Evolutionary conservation across 2,329 filamentous ascomycete genomes (phyloP).

Genomic region (Pseudogymnoascus sp.): DNA sequence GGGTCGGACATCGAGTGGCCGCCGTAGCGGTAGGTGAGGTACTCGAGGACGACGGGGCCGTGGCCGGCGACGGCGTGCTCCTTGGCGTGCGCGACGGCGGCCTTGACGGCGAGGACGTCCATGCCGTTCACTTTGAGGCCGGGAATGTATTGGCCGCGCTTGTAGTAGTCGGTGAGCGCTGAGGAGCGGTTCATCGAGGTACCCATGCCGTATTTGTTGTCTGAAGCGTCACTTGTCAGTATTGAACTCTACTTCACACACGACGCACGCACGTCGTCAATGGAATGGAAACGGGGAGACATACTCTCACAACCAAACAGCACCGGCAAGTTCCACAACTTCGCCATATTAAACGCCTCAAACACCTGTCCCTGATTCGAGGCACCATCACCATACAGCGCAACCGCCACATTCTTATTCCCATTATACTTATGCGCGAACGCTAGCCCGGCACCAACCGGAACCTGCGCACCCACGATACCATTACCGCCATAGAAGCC

Average conservation of each 20-base stretch:
- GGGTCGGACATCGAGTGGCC: constrained; percentile 99
- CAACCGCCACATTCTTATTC: constrained; percentile 77
- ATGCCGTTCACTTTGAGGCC: constrained; percentile 99
- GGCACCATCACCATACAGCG: constrained; percentile 95
- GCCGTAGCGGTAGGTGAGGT: constrained; percentile 98
- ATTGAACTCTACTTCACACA: neutral
- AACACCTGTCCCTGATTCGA: constrained; percentile 99
- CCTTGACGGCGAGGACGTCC: constrained; percentile 97
- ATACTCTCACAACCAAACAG: constrained; percentile 97
- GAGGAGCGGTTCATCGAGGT: constrained; percentile 90
- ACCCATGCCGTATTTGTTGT: constrained; percentile 99
- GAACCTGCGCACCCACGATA: constrained; percentile 97
- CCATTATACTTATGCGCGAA: constrained; percentile 94
- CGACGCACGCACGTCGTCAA: neutral
- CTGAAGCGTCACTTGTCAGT: constrained; percentile 39
- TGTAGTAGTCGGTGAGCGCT: constrained; percentile 98
- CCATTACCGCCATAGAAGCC: constrained; percentile 98
- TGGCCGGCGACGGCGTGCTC: constrained; percentile 76
- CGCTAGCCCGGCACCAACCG: constrained; percentile 89
- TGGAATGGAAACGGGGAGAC: constrained; percentile 37
- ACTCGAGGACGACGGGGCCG: constrained; percentile 93
- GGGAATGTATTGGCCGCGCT: constrained; percentile 98
- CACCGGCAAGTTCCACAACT: constrained; percentile 93
- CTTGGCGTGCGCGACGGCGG: constrained; percentile 89
- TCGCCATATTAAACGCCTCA: constrained; percentile 99